Base-by-base conservation (phyloP, 345 rosid species). In the Rhizophora mangle region DNA sequence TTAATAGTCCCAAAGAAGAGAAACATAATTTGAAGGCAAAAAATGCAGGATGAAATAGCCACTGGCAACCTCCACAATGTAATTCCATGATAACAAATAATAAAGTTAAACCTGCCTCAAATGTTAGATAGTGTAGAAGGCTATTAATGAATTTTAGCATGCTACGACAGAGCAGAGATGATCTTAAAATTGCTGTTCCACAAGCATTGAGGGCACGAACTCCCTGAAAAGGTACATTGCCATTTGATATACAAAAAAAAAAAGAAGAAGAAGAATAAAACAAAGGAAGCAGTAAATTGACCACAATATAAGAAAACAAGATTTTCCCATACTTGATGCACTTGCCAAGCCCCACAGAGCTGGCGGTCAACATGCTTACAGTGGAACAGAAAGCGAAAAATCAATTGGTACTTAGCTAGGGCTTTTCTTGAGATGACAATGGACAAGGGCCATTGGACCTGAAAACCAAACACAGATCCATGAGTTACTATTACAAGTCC, bases 341-440 rank as follows among this genome's bases (percentile, higher is more conserved):
- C 78, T 74, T 95, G 99, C 99, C 98, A 95, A 57, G 99, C 88
- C 74, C 87, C 91, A 82, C 92, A 87, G 67, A 95, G 96, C 78
- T 95, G 97, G 69, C 97, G 97, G 66, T 95, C 96, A 65, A 92
- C 93, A 78, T 95, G 96, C 71, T 95, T 95, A 82, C 96, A 95
- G 68, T 85, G 96, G 69, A 95, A 95, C 60, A 95, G 82, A 82
- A 85, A 88, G 73, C 97, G 96, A 73, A 95, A 94, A 76, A 95
- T 85, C 75, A 92, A 81, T 85, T 89, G 93, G 75, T 95, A 95
- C 81, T 95, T 95, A 65, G 88, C 80, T 62, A 92, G 68, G 79
- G 97, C 89, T 82, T 90, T 88, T 80, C 88, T 89, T 76, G 99
- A 89, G 79, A 95, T 82, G 70, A 92, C 97, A 72, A 95, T 87